These are phyloP conservation scores for Craterostigma plantagineum DNA, from an alignment of 257 asterid genomes.

Conservation along the genomic window DNA sequence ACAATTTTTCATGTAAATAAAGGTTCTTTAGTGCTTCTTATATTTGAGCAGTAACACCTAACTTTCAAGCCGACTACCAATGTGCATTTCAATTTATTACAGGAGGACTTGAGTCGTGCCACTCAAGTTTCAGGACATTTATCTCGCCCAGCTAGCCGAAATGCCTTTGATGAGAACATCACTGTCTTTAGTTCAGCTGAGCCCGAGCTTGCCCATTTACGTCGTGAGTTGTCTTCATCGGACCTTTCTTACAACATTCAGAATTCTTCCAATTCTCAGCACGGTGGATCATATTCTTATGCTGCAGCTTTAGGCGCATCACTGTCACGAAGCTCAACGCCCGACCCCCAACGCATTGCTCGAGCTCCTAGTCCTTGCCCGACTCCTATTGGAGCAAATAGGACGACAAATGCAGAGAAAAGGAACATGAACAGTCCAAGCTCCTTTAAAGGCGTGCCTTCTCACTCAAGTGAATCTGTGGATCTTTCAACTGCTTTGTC, in stretches of 20 bases:
- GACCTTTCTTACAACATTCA: slow-evolving; percentile 19
- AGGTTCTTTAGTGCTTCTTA: too few relatives aligned
- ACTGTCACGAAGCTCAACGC: slow-evolving; percentile 37
- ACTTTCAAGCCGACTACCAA: too few relatives aligned
- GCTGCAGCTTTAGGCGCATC: slow-evolving; percentile 45
- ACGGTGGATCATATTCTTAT: slow-evolving; percentile 33
- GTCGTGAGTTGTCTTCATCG: slow-evolving; percentile 20
- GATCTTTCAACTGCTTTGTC: slow-evolving; percentile 49
- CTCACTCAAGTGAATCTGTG: slow-evolving; percentile 30
- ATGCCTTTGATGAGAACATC: slow-evolving; percentile 33
- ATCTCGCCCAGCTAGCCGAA: slow-evolving; percentile 27
- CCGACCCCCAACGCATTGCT: slow-evolving; percentile 39
- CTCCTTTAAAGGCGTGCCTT: slow-evolving; percentile 36
- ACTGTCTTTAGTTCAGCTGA: slow-evolving; percentile 32
- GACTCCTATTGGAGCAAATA: slow-evolving; percentile 79
- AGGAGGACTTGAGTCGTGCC: slow-evolving; percentile 32
- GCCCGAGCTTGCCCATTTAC: slow-evolving; percentile 42
- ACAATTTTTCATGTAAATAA: too few relatives aligned
- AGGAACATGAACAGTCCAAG: slow-evolving; percentile 32
- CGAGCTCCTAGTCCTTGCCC: slow-evolving; percentile 57
- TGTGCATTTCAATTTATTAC: slow-evolving; percentile 4
- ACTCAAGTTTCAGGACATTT: slow-evolving; percentile 24
- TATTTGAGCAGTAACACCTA: too few relatives aligned
- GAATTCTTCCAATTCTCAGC: slow-evolving; percentile 32
- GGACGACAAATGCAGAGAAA: slow-evolving; percentile 45